A percentile compares a stretch with the other conserved stretches of the same genome.
Evolutionary conservation across 345 rosid species (phyloP).

Genomic region (Camelina sativa): DNA sequence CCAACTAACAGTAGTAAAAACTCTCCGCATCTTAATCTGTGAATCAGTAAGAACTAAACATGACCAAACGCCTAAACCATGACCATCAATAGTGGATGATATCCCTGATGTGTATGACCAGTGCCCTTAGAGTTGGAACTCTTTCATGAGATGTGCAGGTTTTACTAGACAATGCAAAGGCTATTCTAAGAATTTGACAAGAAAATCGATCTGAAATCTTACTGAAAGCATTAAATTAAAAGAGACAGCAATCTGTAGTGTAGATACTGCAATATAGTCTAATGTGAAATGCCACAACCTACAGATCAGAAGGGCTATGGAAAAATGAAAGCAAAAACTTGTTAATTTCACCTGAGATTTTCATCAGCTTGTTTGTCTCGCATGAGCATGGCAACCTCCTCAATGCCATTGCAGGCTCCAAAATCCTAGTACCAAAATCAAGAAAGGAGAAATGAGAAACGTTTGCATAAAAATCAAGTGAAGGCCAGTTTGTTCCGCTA

Average conservation of each 20-base stretch:
- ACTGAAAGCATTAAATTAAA: neutral
- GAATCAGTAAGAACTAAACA: conserved; percentile 16
- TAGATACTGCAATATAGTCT: neutral
- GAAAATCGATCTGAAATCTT: neutral
- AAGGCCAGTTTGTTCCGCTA: neutral
- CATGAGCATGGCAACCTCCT: conserved; percentile 84
- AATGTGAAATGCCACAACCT: neutral
- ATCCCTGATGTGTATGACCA: neutral
- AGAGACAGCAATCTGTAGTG: neutral
- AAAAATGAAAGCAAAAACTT: neutral
- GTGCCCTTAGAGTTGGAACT: conserved; percentile 12
- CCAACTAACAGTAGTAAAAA: conserved; percentile 90
- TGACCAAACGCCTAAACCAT: neutral
- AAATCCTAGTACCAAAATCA: conserved; percentile 61
- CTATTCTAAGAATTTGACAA: conserved; percentile 9
- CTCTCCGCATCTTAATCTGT: conserved; percentile 94
- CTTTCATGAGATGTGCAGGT: neutral
- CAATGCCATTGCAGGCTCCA: conserved; percentile 85
- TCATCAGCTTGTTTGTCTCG: conserved; percentile 92
- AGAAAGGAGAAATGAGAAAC: neutral
- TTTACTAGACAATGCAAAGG: conserved; percentile 13
- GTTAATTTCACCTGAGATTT: conserved; percentile 69
- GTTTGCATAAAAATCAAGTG: neutral
- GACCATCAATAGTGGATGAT: neutral
- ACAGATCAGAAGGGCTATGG: neutral